phyloP scores from a whole-genome alignment of 2,329 filamentous ascomycete species.

The Bimuria novae-zelandiae region DNA sequence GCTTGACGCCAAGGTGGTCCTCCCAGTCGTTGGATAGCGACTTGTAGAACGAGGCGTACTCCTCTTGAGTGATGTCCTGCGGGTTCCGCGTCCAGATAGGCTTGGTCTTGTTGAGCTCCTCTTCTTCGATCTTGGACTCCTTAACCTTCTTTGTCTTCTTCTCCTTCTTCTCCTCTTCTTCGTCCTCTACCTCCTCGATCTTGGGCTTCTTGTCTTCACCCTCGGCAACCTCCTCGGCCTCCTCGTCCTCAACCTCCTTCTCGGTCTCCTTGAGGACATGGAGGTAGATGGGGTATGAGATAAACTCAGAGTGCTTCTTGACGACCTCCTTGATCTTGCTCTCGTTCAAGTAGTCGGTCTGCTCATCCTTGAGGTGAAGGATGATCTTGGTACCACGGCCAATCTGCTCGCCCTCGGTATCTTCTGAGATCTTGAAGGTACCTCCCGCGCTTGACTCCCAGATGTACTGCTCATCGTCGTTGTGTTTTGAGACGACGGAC shows the following conservation, averaged over 20 bases:
- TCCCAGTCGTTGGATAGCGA: slow-evolving; percentile 99
- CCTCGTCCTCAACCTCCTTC: slow-evolving; percentile 97
- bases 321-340: slow-evolving; percentile 99
- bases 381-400: slow-evolving; percentile 97
- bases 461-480: slow-evolving; percentile 99
- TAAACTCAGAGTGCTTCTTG: slow-evolving; percentile 99
- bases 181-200: slow-evolving; percentile 90
- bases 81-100: slow-evolving; percentile 99
- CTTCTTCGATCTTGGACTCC: slow-evolving; percentile 97
- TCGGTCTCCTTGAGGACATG: slow-evolving; percentile 99
- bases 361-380: slow-evolving; percentile 99
- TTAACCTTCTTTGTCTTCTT: slow-evolving; percentile 99
- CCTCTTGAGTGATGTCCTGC: slow-evolving; percentile 89
- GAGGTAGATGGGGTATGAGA: slow-evolving; percentile 99
- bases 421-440: slow-evolving; percentile 90
- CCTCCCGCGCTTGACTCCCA: slow-evolving; percentile 98
- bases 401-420: slow-evolving; percentile 87
- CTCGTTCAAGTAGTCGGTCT: slow-evolving; percentile 98
- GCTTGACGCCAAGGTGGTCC: slow-evolving; percentile 99
- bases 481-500: slow-evolving; percentile 96
- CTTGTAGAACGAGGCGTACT: slow-evolving; percentile 99
- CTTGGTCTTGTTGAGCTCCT: slow-evolving; percentile 99
- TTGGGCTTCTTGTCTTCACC: slow-evolving; percentile 93
- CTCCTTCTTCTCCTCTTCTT: slow-evolving; percentile 83
- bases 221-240: slow-evolving; percentile 65